phyloP scores from a whole-genome alignment of 345 rosid genomes.

The Angophora floribunda region DNA sequence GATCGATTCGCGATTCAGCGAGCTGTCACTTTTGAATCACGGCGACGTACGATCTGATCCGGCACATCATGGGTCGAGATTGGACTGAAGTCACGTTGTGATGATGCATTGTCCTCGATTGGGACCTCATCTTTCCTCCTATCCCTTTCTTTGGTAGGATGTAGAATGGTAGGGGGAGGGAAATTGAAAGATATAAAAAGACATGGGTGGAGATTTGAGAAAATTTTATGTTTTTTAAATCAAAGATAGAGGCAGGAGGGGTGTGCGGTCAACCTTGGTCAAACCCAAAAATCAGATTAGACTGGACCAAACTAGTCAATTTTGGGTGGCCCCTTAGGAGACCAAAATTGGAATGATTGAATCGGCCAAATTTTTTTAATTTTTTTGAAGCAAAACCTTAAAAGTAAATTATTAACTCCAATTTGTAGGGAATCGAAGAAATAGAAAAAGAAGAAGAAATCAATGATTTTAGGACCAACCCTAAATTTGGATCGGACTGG shows the following conservation, averaged over 20 bases:
- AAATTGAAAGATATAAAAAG: not conserved
- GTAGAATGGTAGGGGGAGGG: not conserved
- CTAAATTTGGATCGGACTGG: rapidly evolving
- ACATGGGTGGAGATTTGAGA: not conserved
- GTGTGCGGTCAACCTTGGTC: not conserved
- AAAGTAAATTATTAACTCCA: not conserved
- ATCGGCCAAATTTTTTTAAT: not conserved
- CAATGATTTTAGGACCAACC: no score
- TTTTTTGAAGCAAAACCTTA: no score
- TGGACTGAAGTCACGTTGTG: not conserved
- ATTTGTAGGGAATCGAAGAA: not conserved
- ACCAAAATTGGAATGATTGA: not conserved
- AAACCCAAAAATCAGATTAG: not conserved
- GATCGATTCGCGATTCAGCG: not conserved
- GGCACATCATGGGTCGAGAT: not conserved
- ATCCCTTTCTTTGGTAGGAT: not conserved
- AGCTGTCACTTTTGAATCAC: not conserved
- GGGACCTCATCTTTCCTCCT: not conserved
- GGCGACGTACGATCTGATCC: not conserved
- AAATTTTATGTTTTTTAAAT: no score
- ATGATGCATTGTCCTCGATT: not conserved
- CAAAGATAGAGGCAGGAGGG: not conserved
- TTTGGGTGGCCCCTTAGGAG: not conserved
- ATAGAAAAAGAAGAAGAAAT: not conserved
- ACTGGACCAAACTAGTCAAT: rapidly evolving